Evolutionary conservation across 1,284 basidiomycete genomes (phyloP).

Genomic region (Sporisorium scitamineum): DNA sequence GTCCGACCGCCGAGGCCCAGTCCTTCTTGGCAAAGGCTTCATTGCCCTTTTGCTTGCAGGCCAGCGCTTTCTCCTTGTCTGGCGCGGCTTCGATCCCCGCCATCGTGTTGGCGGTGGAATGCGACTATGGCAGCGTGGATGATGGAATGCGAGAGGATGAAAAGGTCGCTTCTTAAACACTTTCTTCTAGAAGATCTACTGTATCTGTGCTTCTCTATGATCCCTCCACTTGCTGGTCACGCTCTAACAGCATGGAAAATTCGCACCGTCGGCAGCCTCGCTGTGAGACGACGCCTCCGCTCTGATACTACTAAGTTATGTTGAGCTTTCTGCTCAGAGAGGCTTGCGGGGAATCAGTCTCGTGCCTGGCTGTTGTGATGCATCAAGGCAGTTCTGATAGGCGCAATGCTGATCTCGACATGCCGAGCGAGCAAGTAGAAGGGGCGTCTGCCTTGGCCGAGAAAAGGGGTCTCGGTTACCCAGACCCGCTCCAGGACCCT

Average conservation of each 20-base stretch:
- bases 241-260: constrained; percentile 6
- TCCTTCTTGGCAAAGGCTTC: constrained; percentile 27
- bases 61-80: constrained; percentile 25
- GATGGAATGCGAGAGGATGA: background rate
- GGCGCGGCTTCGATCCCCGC: background rate
- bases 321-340: no score
- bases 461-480: constrained; percentile 1
- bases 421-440: background rate
- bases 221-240: constrained; percentile 6
- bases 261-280: background rate
- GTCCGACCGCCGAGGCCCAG: constrained; percentile 34
- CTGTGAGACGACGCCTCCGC: no score
- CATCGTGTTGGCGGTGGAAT: background rate
- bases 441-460: background rate
- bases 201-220: no score
- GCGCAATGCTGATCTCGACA: background rate
- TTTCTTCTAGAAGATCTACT: constrained; percentile 7
- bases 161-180: background rate
- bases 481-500: background rate
- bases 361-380: background rate
- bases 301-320: background rate
- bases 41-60: constrained; percentile 33
- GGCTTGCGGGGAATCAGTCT: background rate
- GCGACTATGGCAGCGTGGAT: background rate
- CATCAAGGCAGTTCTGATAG: background rate